Conservation (phyloP, 2,329 filamentous ascomycete species). For the Pseudogymnoascus sp. region DNA sequence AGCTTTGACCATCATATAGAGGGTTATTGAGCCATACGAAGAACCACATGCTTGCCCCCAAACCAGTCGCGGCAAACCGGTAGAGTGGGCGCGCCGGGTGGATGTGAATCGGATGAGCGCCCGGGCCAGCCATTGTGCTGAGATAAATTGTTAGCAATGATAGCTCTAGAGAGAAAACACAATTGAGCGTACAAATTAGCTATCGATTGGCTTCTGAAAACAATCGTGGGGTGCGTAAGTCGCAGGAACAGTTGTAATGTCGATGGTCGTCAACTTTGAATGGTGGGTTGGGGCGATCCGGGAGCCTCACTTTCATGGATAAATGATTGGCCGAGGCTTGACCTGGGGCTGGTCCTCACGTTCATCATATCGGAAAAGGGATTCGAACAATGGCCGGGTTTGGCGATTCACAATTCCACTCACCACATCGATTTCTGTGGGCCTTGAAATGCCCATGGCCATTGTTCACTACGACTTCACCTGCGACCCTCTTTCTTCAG, state of each 20-base stretch:
- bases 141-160: neutral
- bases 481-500: neutral
- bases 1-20: slow-evolving; percentile 15
- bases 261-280: slow-evolving; percentile 6
- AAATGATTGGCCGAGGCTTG: slow-evolving; percentile 6
- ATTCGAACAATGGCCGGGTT: slow-evolving; percentile 5
- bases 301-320: slow-evolving; percentile 6
- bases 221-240: neutral
- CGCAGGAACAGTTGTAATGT: neutral
- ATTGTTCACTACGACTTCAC: slow-evolving; percentile 2
- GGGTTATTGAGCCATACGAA: slow-evolving; percentile 57
- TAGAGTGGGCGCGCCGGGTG: slow-evolving; percentile 63
- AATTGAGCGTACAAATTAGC: neutral
- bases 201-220: neutral
- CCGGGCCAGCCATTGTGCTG: slow-evolving; percentile 19
- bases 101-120: slow-evolving; percentile 46
- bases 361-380: neutral
- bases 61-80: slow-evolving; percentile 73
- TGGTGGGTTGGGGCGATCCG: slow-evolving; percentile 2
- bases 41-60: slow-evolving; percentile 98
- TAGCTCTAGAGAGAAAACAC: neutral
- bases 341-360: neutral
- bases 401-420: slow-evolving; percentile 6
- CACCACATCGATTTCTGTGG: neutral
- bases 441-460: neutral